Base-by-base conservation (phyloP, 2,329 filamentous ascomycete genomes). In the Cercospora beticola region DNA sequence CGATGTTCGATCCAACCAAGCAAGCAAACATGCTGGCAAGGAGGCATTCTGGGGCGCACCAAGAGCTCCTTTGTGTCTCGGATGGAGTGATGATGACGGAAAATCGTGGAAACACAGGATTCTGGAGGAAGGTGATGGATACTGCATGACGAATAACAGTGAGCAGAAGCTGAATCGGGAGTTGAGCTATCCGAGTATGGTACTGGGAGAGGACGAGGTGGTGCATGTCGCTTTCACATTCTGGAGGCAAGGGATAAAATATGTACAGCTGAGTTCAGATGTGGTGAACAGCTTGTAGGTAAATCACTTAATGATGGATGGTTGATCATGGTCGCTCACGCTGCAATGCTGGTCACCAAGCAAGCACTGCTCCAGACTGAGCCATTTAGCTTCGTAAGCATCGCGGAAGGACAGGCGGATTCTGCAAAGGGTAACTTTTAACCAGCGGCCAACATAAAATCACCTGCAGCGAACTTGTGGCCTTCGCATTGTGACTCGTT, bases 121-220 rank as follows among this genome's bases (percentile, higher is more conserved):
- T 4, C 18, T 71, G 46, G 68, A 71, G 40, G 65, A 70, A 12
- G 70, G 70, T 5, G 68, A 70, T 57, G 70, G 70, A n/a, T 71
- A 68, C 30, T 71, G 70, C 52, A 68, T 71, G 70, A 71, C 70
- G 21, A 71, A 71, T 10, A 71, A 71, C 56, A 71, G 70, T 60
- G 65, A 71, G 61, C 62, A 68, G 64, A 70, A 70, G 63, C 36
- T 71, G 28, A 71, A 71, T 40, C 70, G 70, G 12, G 70, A 71
- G 60, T 46, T 71, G 12, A 70, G 65, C 8, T 71, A 71, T 33
- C 70, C 70, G 14, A 71, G 70, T 57, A 71, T 71, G 54, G 57
- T 59, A 7, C 5, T 66, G 5, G 60, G 52, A 0, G 12, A 30
- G 14, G 66, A 70, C 26, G 68, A 66, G 8, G 28, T 54, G 26